phyloP scores from a whole-genome alignment of 78 protist species.

The Chrysochromulina tobinii region DNA sequence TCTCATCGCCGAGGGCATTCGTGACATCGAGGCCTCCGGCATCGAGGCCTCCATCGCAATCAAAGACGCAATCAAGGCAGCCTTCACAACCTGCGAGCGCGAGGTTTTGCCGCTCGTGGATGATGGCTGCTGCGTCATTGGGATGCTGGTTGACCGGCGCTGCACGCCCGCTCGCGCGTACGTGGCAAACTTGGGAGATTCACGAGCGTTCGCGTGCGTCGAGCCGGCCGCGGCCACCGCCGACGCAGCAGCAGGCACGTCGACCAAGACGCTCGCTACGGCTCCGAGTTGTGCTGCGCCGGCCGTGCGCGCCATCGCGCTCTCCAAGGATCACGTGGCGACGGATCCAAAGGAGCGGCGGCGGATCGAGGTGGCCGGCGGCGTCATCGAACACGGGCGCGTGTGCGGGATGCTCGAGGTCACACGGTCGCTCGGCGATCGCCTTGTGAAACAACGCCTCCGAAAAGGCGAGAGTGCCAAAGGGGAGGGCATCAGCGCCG shows the following conservation, averaged over 20 bases:
- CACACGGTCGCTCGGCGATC: neutral
- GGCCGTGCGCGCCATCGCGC: neutral
- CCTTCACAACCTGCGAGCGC: neutral
- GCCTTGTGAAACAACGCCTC: neutral
- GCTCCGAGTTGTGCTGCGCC: too few species aligned
- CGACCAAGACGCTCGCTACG: too few species aligned
- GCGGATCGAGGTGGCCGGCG: neutral
- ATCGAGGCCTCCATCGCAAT: neutral
- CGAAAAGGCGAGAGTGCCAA: neutral
- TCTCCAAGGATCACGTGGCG: neutral
- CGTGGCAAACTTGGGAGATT: slow-evolving; percentile 8
- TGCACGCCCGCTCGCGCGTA: neutral
- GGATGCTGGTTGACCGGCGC: neutral
- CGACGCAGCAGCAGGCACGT: too few species aligned
- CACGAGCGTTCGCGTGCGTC: neutral
- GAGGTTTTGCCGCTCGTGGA: neutral
- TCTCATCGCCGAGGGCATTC: neutral
- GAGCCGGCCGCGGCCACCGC: too few species aligned
- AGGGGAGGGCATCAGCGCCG: neutral
- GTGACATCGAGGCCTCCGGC: neutral
- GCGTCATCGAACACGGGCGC: neutral
- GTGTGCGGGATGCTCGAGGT: slow-evolving; percentile 17
- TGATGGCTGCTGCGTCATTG: neutral
- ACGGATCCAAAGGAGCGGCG: neutral
- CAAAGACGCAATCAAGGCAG: neutral